phyloP scores from a whole-genome alignment of 345 rosid species.

The Cardamine occulta region DNA sequence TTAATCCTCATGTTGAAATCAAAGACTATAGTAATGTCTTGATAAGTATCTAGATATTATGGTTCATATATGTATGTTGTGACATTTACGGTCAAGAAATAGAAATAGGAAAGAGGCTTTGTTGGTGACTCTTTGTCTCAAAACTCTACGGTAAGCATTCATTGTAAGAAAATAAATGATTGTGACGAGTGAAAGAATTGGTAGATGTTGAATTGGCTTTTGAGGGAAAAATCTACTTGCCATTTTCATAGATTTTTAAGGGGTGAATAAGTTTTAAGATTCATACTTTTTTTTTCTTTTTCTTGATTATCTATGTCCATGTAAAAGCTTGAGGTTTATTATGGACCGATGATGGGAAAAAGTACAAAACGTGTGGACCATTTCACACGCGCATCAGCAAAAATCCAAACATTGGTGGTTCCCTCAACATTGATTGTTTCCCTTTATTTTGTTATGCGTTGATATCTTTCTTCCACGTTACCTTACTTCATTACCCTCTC shows the following conservation, averaged over 20 bases:
- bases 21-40: background rate
- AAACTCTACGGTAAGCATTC: conserved; percentile 7
- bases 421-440: conserved; percentile 15
- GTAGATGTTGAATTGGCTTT: conserved; percentile 20
- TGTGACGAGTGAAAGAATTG: conserved; percentile 6
- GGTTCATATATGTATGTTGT: conserved; percentile 13
- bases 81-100: conserved; percentile 34
- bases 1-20: background rate
- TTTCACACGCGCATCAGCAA: conserved; percentile 35
- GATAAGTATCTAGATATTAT: background rate
- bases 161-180: conserved; percentile 26
- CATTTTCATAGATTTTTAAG: conserved; percentile 7
- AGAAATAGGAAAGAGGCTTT: conserved; percentile 16
- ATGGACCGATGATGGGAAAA: conserved; percentile 30
- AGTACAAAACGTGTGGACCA: conserved; percentile 33
- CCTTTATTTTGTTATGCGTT: conserved; percentile 2
- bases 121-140: conserved; percentile 25
- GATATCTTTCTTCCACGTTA: conserved; percentile 40
- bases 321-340: conserved; percentile 33
- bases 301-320: conserved; percentile 8
- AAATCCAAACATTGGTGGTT: conserved; percentile 29
- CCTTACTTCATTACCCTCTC: conserved; percentile 9
- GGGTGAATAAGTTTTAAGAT: background rate
- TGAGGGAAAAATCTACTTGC: conserved; percentile 15
- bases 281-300: background rate